These are phyloP conservation scores for Phytopythium helicoides DNA, from an alignment of 352 stramenopile species.

Conservation along the genomic window DNA sequence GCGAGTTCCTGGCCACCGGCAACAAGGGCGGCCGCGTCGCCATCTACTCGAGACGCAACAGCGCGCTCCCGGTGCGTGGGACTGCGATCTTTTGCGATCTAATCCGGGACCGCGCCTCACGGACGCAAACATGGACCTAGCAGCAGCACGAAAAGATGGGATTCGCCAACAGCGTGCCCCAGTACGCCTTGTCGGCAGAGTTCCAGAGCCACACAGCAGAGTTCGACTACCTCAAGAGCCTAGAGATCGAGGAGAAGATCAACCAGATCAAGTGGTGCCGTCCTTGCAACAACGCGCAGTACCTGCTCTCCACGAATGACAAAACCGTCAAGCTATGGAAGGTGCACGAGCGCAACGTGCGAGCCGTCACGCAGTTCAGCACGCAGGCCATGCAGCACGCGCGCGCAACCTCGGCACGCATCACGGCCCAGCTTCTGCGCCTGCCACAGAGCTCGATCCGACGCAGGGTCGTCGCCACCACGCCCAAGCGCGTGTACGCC, in stretches of 20 bases:
- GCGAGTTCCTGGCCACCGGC: conserved; percentile 91
- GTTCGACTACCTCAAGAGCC: conserved; percentile 97
- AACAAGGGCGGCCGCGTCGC: conserved; percentile 93
- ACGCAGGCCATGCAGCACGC: conserved; percentile 30
- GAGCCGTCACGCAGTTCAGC: conserved; percentile 76
- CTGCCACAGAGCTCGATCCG: conserved; percentile 54
- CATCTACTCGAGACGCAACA: conserved; percentile 80
- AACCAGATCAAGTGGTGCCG: conserved; percentile 96
- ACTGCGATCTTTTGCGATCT: neutral
- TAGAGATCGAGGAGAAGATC: conserved; percentile 98
- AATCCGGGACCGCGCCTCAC: no score
- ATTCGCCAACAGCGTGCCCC: conserved; percentile 29
- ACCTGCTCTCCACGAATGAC: conserved; percentile 95
- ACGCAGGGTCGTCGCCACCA: conserved; percentile 66
- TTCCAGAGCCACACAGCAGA: conserved; percentile 96
- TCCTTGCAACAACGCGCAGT: conserved; percentile 87
- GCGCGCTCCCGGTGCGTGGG: conserved; percentile 19
- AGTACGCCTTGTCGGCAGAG: conserved; percentile 87
- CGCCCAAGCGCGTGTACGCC: conserved; percentile 82
- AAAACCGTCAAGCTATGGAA: conserved; percentile 99
- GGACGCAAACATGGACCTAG: no score
- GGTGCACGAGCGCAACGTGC: conserved; percentile 78
- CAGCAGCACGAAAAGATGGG: conserved; percentile 27
- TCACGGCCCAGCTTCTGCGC: conserved; percentile 40
- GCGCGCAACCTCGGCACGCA: conserved; percentile 12